phyloP scores from a whole-genome alignment of 306 rosid species.

The Trifolium dubium region DNA sequence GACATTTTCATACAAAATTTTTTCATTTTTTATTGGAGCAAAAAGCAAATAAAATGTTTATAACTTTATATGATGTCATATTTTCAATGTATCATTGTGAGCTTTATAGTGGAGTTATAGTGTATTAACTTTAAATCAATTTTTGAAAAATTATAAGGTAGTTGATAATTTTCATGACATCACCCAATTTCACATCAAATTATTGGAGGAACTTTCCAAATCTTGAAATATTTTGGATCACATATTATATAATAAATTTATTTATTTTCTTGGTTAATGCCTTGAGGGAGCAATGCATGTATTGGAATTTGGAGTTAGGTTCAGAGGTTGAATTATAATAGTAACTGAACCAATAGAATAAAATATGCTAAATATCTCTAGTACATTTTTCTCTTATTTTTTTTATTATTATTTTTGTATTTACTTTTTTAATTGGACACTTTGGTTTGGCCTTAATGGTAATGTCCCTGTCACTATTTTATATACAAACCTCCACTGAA shows the following conservation, averaged over 20 bases:
- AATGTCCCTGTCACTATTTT: constrained; percentile 46
- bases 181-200: constrained; percentile 49
- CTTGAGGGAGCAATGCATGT: constrained; percentile 21
- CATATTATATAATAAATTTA: constrained; percentile 22
- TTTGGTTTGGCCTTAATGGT: constrained; percentile 41
- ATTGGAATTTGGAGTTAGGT: constrained; percentile 50
- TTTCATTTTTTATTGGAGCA: constrained; percentile 28
- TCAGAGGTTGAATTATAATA: constrained; percentile 16
- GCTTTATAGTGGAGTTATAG: constrained; percentile 51
- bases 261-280: constrained; percentile 28
- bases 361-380: constrained; percentile 38
- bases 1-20: constrained; percentile 39
- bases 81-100: constrained; percentile 47
- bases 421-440: constrained; percentile 33
- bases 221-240: constrained; percentile 34
- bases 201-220: constrained; percentile 45
- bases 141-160: constrained; percentile 32
- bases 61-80: constrained; percentile 27
- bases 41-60: constrained; percentile 25
- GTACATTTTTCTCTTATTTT: constrained; percentile 7
- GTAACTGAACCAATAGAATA: constrained; percentile 34
- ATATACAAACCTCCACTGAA: constrained; percentile 46
- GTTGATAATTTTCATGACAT: constrained; percentile 46
- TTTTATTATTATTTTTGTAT: background rate
- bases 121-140: constrained; percentile 34